phyloP scores from a whole-genome alignment of 805 yeast species.

The Clavispora santaluciae region DNA sequence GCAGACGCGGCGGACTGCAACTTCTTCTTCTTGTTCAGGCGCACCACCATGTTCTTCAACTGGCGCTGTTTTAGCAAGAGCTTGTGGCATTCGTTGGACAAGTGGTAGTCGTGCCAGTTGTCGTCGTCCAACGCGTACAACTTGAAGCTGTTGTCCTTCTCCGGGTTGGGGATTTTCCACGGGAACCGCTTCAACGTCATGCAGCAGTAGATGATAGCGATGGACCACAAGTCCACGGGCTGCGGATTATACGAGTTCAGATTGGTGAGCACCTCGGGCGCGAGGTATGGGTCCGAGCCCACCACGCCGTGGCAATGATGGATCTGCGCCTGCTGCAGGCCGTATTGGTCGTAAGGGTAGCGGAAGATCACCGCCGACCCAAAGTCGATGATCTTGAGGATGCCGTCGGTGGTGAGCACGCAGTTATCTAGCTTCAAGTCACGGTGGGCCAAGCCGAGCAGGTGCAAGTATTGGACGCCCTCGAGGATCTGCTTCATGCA shows the following conservation, averaged over 20 bases:
- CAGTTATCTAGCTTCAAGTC: constrained; percentile 82
- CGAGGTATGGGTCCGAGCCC: constrained; percentile 83
- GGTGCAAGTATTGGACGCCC: constrained; percentile 71
- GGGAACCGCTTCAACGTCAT: constrained; percentile 83
- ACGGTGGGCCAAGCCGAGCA: constrained; percentile 76
- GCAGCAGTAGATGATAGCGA: constrained; percentile 81
- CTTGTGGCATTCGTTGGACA: constrained; percentile 70
- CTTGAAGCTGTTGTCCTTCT: constrained; percentile 61
- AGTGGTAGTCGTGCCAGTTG: constrained; percentile 67
- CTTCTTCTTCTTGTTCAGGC: constrained; percentile 41
- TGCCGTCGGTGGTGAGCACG: constrained; percentile 69
- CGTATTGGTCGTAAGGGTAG: constrained; percentile 60
- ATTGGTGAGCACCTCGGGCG: constrained; percentile 68
- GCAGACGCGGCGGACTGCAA: constrained; percentile 4
- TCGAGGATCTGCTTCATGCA: constrained; percentile 69
- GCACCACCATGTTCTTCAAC: constrained; percentile 42
- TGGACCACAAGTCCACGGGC: constrained; percentile 78
- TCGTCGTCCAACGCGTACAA: constrained; percentile 66
- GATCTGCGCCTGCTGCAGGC: constrained; percentile 38
- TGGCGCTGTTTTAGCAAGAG: constrained; percentile 55
- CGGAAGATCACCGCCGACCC: constrained; percentile 81
- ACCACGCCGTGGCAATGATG: constrained; percentile 59
- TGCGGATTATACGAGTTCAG: constrained; percentile 64
- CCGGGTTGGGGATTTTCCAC: constrained; percentile 72
- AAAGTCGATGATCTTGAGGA: constrained; percentile 73